Percentiles rank a stretch among this genome's conserved stretches.
These are phyloP conservation scores for Trametes versicolor DNA, from an alignment of 1,284 basidiomycete genomes.

Conservation along the genomic window DNA sequence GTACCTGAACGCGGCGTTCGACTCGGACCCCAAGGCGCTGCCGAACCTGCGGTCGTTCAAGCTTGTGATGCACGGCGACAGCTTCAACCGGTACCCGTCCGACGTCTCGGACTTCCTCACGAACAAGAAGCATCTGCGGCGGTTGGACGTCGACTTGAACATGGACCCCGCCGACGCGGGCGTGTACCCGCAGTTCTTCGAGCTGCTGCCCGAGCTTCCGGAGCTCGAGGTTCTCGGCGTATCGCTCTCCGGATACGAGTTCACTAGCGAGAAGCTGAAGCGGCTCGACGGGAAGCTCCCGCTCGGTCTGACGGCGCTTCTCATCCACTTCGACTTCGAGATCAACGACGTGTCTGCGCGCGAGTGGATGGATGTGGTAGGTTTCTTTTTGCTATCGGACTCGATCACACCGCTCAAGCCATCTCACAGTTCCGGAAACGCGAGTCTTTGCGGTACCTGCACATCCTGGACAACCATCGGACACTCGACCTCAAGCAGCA, in stretches of 20 bases:
- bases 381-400: not conserved
- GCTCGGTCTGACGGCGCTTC: conserved; percentile 3
- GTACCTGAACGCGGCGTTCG: not conserved
- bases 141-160: conserved; percentile 19
- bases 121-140: conserved; percentile 19
- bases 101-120: conserved; percentile 20
- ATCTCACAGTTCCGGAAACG: conserved; percentile 14
- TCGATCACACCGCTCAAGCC: not conserved
- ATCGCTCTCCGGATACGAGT: not conserved
- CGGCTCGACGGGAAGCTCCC: conserved; percentile 10
- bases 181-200: not conserved
- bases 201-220: conserved; percentile 12
- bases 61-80: conserved; percentile 9
- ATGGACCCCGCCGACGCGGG: conserved; percentile 2
- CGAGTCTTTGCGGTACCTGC: conserved; percentile 11
- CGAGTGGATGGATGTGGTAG: conserved; percentile 15
- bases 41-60: conserved; percentile 30
- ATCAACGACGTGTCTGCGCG: not conserved
- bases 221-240: conserved; percentile 21
- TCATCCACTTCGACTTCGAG: conserved; percentile 1
- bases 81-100: not conserved
- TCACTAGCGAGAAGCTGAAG: not conserved
- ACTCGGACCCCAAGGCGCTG: conserved; percentile 13
- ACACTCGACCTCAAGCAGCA: conserved; percentile 19
- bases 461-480: conserved; percentile 15